Evolutionary conservation across 2,329 filamentous ascomycete genomes (phyloP).

Genomic region (Reticulascus tulasneorum): DNA sequence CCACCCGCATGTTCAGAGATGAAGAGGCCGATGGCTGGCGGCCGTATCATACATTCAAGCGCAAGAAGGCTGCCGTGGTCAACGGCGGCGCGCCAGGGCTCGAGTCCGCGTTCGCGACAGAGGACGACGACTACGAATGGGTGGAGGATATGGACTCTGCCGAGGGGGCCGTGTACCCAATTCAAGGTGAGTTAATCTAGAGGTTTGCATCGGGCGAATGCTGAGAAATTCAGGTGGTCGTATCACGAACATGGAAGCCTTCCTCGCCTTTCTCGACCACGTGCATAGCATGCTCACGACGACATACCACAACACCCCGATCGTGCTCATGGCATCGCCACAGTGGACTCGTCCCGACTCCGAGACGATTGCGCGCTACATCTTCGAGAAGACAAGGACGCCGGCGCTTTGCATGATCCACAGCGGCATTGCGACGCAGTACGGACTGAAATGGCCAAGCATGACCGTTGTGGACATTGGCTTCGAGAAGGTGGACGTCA

Average conservation of each 20-base stretch:
- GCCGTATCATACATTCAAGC: constrained; percentile 73
- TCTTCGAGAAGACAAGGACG: constrained; percentile 96
- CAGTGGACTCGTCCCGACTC: constrained; percentile 86
- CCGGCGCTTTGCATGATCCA: constrained; percentile 90
- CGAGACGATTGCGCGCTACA: constrained; percentile 85
- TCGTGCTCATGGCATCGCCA: constrained; percentile 84
- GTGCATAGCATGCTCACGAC: constrained; percentile 86
- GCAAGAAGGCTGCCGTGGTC: constrained; percentile 41
- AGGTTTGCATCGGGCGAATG: too few relatives aligned
- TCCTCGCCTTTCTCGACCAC: constrained; percentile 89
- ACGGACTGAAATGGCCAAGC: constrained; percentile 70
- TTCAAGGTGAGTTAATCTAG: constrained; percentile 45
- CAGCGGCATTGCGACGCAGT: constrained; percentile 81
- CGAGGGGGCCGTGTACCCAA: constrained; percentile 86
- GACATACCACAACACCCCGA: constrained; percentile 92
- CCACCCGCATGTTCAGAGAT: constrained; percentile 93
- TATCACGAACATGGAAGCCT: constrained; percentile 87
- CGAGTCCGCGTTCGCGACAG: constrained; percentile 17
- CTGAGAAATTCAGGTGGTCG: constrained; percentile 65
- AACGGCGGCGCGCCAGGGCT: constrained; percentile 14
- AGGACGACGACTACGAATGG: constrained; percentile 63
- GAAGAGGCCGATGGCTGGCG: constrained; percentile 69
- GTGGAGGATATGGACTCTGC: constrained; percentile 86
- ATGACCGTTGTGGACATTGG: constrained; percentile 90
- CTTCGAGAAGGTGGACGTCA: constrained; percentile 87